phyloP scores from a whole-genome alignment of 2,329 filamentous ascomycete genomes.

The Colletotrichum trifolii region DNA sequence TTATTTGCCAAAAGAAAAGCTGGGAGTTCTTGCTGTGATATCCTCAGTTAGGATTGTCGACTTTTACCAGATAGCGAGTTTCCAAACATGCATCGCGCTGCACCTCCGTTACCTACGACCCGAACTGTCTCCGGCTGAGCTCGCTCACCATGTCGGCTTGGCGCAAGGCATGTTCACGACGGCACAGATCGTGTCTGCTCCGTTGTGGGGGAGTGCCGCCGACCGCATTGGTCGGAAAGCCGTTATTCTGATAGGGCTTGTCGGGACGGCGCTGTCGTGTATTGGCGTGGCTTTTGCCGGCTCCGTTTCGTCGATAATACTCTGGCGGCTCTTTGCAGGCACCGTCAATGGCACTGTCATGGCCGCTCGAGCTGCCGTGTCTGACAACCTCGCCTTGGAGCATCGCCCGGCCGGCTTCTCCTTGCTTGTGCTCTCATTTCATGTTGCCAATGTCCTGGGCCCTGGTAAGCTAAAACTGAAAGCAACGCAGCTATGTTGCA shows the following conservation, averaged over 20 bases:
- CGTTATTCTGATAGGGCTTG: background rate
- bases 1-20: slow-evolving; percentile 7
- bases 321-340: slow-evolving; percentile 6
- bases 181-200: slow-evolving; percentile 3
- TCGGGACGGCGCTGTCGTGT: background rate
- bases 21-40: slow-evolving; percentile 2
- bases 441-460: slow-evolving; percentile 4
- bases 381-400: background rate
- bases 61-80: slow-evolving; percentile 20
- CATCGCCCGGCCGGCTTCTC: slow-evolving; percentile 8
- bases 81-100: slow-evolving; percentile 7
- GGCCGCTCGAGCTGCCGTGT: slow-evolving; percentile 10
- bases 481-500: too few species aligned
- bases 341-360: slow-evolving; percentile 9
- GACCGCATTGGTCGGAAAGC: slow-evolving; percentile 6
- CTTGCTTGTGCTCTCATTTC: slow-evolving; percentile 6
- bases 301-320: background rate
- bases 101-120: background rate
- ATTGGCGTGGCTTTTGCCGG: slow-evolving; percentile 3
- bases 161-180: slow-evolving; percentile 14
- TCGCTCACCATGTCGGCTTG: slow-evolving; percentile 5
- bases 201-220: background rate
- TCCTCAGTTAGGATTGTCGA: slow-evolving; percentile 2
- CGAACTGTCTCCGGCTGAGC: background rate
- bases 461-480: background rate